Evolutionary conservation across 139 green algal genomes (phyloP).

Genomic region (Mychonastes homosphaera): DNA sequence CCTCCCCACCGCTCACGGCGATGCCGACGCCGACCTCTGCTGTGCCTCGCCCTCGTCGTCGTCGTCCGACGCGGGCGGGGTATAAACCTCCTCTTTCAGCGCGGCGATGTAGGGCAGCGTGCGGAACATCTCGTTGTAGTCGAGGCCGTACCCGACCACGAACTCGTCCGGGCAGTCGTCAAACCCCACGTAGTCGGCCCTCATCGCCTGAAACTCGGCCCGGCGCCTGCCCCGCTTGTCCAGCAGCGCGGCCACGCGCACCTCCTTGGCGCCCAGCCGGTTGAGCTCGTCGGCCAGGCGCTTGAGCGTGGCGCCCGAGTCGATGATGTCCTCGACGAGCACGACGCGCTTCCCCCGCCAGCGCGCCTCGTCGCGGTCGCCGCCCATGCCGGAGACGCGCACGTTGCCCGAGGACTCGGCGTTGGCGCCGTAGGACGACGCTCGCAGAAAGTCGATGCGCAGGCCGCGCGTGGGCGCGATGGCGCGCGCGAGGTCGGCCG

Average conservation of each 20-base stretch:
- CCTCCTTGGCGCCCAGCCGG: background rate
- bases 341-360: background rate
- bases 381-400: background rate
- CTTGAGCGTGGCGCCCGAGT: background rate
- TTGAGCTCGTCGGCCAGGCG: background rate
- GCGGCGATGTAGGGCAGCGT: constrained; percentile 71
- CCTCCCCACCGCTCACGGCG: no score
- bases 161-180: constrained; percentile 74
- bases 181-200: constrained; percentile 59
- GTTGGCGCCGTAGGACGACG: constrained; percentile 4
- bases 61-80: no score
- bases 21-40: no score
- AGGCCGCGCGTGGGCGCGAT: constrained; percentile 12
- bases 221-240: constrained; percentile 56
- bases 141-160: constrained; percentile 89
- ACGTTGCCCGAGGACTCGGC: background rate
- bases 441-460: constrained; percentile 23
- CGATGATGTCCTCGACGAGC: constrained; percentile 1
- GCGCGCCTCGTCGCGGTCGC: background rate
- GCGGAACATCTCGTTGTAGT: constrained; percentile 74
- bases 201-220: constrained; percentile 33
- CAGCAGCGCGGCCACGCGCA: constrained; percentile 49
- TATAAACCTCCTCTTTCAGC: constrained; percentile 50
- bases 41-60: no score
- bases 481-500: constrained; percentile 11